phyloP scores from a whole-genome alignment of 108 stramenopile species.

The Aureococcus anophagefferens region DNA sequence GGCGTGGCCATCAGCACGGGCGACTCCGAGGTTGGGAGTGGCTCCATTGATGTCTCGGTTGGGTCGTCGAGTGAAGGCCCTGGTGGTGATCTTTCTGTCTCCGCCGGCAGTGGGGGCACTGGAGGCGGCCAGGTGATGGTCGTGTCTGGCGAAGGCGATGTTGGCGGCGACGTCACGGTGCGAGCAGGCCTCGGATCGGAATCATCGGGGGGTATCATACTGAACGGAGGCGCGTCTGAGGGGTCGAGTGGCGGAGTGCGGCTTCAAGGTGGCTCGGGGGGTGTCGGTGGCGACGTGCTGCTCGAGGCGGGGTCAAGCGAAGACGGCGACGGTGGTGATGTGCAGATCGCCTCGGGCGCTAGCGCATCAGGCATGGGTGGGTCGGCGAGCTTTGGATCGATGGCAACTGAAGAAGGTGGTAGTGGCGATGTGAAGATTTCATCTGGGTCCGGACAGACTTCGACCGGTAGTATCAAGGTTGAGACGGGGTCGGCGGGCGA shows the following conservation, averaged over 20 bases:
- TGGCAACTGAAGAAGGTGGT: neutral
- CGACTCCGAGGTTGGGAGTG: neutral
- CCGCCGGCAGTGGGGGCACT: neutral
- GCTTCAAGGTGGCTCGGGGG: neutral
- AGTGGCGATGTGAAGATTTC: neutral
- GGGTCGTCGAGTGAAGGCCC: neutral
- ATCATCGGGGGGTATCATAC: neutral
- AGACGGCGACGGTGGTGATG: neutral
- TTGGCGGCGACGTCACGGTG: neutral
- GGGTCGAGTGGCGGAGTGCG: conserved; percentile 1
- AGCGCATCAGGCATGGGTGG: neutral
- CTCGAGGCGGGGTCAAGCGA: conserved; percentile 4
- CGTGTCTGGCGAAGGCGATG: neutral
- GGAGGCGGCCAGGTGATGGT: conserved; percentile 2
- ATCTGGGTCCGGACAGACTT: neutral
- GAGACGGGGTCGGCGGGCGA: neutral
- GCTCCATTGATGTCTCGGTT: neutral
- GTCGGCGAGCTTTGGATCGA: conserved; percentile 3
- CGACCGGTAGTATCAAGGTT: neutral
- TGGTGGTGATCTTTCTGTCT: conserved; percentile 1
- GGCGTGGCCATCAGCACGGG: neutral
- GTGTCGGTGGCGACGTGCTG: neutral
- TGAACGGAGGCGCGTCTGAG: neutral
- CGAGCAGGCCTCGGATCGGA: neutral
- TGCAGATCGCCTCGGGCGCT: neutral